A percentile compares a stretch with the other conserved stretches of the same genome.
Evolutionary conservation across 1,139 yeast genomes (phyloP).

Genomic region (Candida smagusa): DNA sequence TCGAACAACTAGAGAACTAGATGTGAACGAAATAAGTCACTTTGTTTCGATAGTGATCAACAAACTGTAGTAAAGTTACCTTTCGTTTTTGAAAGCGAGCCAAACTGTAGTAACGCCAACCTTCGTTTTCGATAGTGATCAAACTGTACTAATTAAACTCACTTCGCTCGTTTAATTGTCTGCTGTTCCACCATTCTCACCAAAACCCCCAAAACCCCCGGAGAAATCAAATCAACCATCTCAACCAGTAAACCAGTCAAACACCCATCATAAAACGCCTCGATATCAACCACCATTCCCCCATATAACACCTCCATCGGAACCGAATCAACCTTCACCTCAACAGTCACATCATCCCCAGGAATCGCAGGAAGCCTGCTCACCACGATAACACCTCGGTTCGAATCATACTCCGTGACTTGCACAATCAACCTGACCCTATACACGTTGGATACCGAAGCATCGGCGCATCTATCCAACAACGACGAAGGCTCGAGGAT

Average conservation of each 20-base stretch:
- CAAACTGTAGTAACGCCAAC: too few species aligned
- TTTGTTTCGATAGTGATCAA: too few species aligned
- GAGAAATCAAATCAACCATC: slow-evolving; percentile 11
- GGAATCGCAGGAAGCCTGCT: too few species aligned
- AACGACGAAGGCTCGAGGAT: slow-evolving; percentile 27
- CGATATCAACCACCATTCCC: slow-evolving; percentile 13
- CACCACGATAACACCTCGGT: too few species aligned
- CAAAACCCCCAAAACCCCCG: slow-evolving; percentile 9
- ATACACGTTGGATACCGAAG: slow-evolving; percentile 17
- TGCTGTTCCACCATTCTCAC: slow-evolving; percentile 7
- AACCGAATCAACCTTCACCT: background rate
- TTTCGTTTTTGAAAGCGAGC: too few species aligned
- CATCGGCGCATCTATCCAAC: slow-evolving; percentile 18
- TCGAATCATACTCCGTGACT: slow-evolving; percentile 16
- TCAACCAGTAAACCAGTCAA: slow-evolving; percentile 19
- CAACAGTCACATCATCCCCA: too few species aligned
- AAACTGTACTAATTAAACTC: too few species aligned
- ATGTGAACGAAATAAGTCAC: too few species aligned
- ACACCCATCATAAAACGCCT: slow-evolving; percentile 20
- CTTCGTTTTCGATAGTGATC: too few species aligned
- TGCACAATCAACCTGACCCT: slow-evolving; percentile 32
- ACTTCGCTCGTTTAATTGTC: too few species aligned
- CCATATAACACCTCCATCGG: slow-evolving; percentile 1
- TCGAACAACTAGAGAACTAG: too few species aligned
- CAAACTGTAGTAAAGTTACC: too few species aligned